Evolutionary conservation across 768 basidiomycete species (phyloP), one percentile per base, ranked within the genome.

Genomic region (Chiua virens): DNA sequence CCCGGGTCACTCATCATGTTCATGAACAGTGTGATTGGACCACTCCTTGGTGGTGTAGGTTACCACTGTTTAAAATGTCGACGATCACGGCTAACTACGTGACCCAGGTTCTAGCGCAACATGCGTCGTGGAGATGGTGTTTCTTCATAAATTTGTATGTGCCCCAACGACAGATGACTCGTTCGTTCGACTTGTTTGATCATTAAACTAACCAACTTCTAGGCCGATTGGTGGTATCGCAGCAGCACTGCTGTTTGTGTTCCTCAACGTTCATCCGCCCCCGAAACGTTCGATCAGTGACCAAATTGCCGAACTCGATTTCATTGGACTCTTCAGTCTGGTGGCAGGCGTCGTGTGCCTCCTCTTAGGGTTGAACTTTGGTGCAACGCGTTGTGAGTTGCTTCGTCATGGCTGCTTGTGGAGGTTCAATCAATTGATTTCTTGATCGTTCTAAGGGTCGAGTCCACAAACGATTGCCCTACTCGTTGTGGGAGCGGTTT

Each of bases 41-140:
- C 92, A 3, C 74, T 97, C 13, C 68, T 94, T 15, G 92, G 92
- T 50, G 92, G 91, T 52, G 87, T 87, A 65, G 85, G 67, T 20
- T 27, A 11, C 22, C 6, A 5, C 34, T 25, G 20, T 1, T 30
- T 20, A 15, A n/a, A 42, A 23, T 2, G 4, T 27, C 15, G 0
- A 1, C 8, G 0, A 10, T 30, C 3, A 22, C 6, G 15, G 9
- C 30, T 51, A 20, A 54, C 22, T 51, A 8, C 17, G 6, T 34
- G 34, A 34, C 34, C 28, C 42, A 50, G 85, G 82, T 73, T 13
- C 79, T 92, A 50, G 80, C 87, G 0, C 83, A 90, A 61, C 83
- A 87, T 60, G 85, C 80, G 13, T 75, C 82, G 0, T 92, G 89
- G 89, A 70, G 90, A 72, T 92, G 89, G 89, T 87, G 85, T 61